phyloP scores from a whole-genome alignment of 768 basidiomycete genomes.

The Tricholoma furcatifolium region DNA sequence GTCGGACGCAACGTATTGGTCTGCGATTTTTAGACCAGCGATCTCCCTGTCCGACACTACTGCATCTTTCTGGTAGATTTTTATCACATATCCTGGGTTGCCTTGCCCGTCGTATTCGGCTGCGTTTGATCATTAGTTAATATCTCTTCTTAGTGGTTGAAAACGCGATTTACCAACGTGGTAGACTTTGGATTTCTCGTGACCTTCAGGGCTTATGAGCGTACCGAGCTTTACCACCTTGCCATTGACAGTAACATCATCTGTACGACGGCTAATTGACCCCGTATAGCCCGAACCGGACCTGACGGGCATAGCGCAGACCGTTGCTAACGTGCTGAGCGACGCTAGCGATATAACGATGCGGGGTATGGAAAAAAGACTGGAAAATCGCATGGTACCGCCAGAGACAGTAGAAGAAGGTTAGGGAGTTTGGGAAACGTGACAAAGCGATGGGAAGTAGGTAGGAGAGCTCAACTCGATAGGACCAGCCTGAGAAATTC shows the following conservation, averaged over 20 bases:
- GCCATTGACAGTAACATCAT: no score
- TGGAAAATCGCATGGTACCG: background rate
- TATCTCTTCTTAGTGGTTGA: no score
- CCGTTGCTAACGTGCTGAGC: background rate
- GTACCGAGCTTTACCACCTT: no score
- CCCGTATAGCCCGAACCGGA: no score
- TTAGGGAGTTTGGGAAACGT: background rate
- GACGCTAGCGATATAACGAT: background rate
- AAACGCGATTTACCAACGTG: no score
- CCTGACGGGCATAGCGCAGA: background rate
- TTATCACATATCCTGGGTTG: background rate
- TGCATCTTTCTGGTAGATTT: background rate
- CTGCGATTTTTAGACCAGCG: background rate
- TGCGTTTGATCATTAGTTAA: no score
- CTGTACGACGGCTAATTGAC: no score
- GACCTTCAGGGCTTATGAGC: no score
- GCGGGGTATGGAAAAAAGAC: background rate
- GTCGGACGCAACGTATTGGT: background rate
- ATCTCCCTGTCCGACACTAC: background rate
- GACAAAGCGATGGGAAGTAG: background rate
- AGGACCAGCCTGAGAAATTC: background rate
- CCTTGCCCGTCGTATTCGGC: background rate
- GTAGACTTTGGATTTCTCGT: no score
- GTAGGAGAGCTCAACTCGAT: background rate
- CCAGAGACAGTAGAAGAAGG: background rate